phyloP scores from a whole-genome alignment of 202 grass and related monocot genomes.

The Carex arenaria region DNA sequence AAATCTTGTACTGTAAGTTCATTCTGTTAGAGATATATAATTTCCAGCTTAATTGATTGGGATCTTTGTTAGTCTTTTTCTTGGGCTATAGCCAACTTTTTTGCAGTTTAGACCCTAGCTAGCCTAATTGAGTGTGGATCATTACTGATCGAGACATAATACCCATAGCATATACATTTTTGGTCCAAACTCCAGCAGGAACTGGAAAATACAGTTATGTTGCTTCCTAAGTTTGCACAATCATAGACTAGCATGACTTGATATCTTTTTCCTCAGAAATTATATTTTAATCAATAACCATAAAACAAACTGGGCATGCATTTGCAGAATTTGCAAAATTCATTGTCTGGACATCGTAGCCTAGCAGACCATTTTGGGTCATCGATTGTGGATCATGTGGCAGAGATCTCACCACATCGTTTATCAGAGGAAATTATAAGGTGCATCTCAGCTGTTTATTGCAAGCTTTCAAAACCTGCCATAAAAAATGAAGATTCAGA shows the following conservation, averaged over 20 bases:
- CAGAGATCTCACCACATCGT: conserved; percentile 68
- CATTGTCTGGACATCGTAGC: conserved; percentile 51
- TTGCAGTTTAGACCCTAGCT: background rate
- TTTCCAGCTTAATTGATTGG: conserved; percentile 12
- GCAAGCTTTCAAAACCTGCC: conserved; percentile 61
- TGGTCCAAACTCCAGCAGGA: background rate
- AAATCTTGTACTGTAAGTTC: conserved; percentile 43
- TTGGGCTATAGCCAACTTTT: background rate
- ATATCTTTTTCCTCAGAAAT: background rate
- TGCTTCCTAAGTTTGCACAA: background rate
- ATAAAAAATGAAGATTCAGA: conserved; percentile 31
- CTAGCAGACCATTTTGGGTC: conserved; percentile 84
- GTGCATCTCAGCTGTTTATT: conserved; percentile 94
- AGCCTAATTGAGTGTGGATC: background rate
- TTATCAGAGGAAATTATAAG: conserved; percentile 90
- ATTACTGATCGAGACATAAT: background rate
- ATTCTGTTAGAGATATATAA: background rate
- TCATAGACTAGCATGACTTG: background rate
- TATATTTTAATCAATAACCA: background rate
- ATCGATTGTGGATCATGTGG: conserved; percentile 71
- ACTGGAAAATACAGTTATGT: background rate
- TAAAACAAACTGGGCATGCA: conserved; percentile 17
- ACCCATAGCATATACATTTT: background rate
- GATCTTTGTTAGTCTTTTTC: background rate
- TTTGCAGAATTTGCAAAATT: conserved; percentile 51